Evolutionary conservation across 805 yeast genomes (phyloP), one percentile per base, ranked within the genome.

Genomic region (Hanseniaspora lindneri): DNA sequence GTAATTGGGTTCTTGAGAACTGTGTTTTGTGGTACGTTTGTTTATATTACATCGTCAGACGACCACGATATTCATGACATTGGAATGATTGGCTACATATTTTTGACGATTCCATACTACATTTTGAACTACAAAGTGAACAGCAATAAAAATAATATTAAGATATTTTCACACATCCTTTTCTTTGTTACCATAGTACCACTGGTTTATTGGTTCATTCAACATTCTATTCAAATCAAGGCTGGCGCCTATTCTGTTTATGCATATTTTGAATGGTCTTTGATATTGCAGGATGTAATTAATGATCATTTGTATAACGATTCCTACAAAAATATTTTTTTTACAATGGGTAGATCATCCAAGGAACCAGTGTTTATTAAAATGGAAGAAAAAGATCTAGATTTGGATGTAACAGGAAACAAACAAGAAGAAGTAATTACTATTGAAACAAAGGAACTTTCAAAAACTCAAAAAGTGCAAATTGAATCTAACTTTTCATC

Each of bases 21-120:
- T 0, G 74, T 92, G 49, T 81, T 95, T 1, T 92, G 97, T 60
- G 98, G 98, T 60, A 97, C 97, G 11, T 92, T 97, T 96, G 95
- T 94, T 7, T 92, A 92, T 61, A 83, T 92, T 54, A 92, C 98
- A 1, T 83, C 95, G 6, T 86, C 96, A 1, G 98, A 92, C 63
- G 96, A 92, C 62, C 97, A 89, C 57, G 95, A 89, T 64, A 79
- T 81, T 68, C 98, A 92, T 62, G 97, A 92, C 60, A 77, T 92
- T 37, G 89, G 89, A 62, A 92, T 92, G 98, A 86, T 92, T 52
- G 62, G 81, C 24, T 92, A 92, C 65, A 82, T 92, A 51, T 74
- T 87, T 1, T 70, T 89, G 53, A 88, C 97, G 1, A 69, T 89
- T 33, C 98, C 98, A 1, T 92, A 96, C 96, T 82, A 85, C 43